Evolutionary conservation across 345 rosid genomes (phyloP).

Genomic region (Acer yangbiense): DNA sequence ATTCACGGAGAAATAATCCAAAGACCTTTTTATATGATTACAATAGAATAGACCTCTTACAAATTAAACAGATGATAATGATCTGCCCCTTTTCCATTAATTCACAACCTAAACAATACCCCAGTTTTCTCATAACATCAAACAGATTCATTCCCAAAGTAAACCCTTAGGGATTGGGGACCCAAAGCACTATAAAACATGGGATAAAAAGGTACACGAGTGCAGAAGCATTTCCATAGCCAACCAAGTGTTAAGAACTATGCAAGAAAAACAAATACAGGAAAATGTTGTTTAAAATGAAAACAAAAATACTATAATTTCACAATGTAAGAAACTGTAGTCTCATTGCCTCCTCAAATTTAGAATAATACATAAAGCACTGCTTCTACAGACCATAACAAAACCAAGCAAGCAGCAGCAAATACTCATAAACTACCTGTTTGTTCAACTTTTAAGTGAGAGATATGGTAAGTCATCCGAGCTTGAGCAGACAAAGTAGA

Average conservation of each 20-base stretch:
- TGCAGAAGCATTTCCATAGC: neutral
- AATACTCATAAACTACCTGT: neutral
- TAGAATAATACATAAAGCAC: neutral
- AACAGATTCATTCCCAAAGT: too few relatives aligned
- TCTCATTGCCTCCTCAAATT: neutral
- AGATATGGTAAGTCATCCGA: neutral
- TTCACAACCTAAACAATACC: too few relatives aligned
- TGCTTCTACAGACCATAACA: neutral
- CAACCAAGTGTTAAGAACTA: too few relatives aligned
- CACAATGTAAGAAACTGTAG: neutral
- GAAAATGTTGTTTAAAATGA: neutral
- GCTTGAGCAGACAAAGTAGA: neutral
- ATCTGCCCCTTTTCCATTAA: too few relatives aligned
- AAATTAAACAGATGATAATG: too few relatives aligned
- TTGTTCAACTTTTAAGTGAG: neutral
- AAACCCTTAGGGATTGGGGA: neutral
- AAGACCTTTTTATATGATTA: too few relatives aligned
- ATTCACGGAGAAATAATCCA: too few relatives aligned
- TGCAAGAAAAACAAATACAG: neutral
- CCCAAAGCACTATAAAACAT: neutral
- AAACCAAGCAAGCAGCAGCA: neutral
- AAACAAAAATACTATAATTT: neutral
- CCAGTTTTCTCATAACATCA: too few relatives aligned
- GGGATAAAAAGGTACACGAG: neutral
- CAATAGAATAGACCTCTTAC: too few relatives aligned